phyloP scores from a whole-genome alignment of 164 flowering plant species.

The Annona squamosa region DNA sequence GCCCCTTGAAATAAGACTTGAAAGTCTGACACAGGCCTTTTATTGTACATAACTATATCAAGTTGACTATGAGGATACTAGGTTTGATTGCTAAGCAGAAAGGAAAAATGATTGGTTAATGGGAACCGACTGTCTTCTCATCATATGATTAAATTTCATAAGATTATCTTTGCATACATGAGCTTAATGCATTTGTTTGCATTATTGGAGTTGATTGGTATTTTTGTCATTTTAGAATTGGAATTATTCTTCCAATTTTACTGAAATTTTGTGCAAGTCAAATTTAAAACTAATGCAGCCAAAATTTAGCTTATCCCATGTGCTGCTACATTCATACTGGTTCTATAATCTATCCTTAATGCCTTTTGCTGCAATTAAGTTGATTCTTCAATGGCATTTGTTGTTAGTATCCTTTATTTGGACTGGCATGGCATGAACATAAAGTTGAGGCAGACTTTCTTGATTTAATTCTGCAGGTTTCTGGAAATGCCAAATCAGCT shows the following conservation, averaged over 20 bases:
- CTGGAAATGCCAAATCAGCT: conserved; percentile 32
- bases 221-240: neutral
- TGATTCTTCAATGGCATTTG: neutral
- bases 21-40: no score
- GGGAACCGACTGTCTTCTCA: no score
- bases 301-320: neutral
- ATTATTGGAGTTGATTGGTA: neutral
- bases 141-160: no score
- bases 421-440: neutral
- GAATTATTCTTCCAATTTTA: neutral
- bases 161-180: no score
- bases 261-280: neutral
- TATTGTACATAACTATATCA: no score
- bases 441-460: neutral
- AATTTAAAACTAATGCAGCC: neutral
- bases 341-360: neutral
- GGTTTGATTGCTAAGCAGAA: no score
- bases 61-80: no score
- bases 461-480: conserved; percentile 33
- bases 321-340: neutral
- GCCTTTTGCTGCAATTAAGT: neutral
- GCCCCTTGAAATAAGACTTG: no score
- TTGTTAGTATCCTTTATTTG: no score
- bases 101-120: no score
- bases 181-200: neutral